Evolutionary conservation across 805 yeast genomes (phyloP).

Genomic region (Jamesozyma rosinii): DNA sequence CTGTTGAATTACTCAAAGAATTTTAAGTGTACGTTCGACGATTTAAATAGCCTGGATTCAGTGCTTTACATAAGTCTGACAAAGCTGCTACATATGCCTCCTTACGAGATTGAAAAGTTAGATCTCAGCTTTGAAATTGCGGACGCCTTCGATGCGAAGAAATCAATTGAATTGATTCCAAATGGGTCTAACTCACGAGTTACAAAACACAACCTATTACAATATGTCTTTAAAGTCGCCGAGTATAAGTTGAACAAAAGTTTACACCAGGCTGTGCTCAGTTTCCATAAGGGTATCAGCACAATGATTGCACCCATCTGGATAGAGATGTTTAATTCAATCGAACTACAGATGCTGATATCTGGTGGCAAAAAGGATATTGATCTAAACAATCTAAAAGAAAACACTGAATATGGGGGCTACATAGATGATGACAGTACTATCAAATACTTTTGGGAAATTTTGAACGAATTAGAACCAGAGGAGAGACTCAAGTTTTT

Average conservation of each 20-base stretch:
- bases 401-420: slow-evolving; percentile 60
- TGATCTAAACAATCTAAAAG: slow-evolving; percentile 58
- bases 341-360: slow-evolving; percentile 74
- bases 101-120: slow-evolving; percentile 42
- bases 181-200: slow-evolving; percentile 54
- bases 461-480: slow-evolving; percentile 55
- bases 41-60: slow-evolving; percentile 59
- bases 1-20: slow-evolving; percentile 39
- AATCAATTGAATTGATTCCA: slow-evolving; percentile 50
- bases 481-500: slow-evolving; percentile 58
- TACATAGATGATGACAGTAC: slow-evolving; percentile 49
- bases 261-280: slow-evolving; percentile 48
- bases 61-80: slow-evolving; percentile 57
- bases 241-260: slow-evolving; percentile 67
- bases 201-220: slow-evolving; percentile 48
- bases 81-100: slow-evolving; percentile 48
- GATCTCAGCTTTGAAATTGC: slow-evolving; percentile 61
- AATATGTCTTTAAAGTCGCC: slow-evolving; percentile 69
- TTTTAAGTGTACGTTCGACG: slow-evolving; percentile 54
- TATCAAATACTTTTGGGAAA: slow-evolving; percentile 60
- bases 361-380: slow-evolving; percentile 70
- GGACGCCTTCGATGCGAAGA: slow-evolving; percentile 35
- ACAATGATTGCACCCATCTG: slow-evolving; percentile 61
- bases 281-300: slow-evolving; percentile 57
- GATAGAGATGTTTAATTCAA: slow-evolving; percentile 78